Percentiles rank a stretch among this genome's conserved stretches.
These are phyloP conservation scores for Centella asiatica DNA, from an alignment of 129 eudicot species.

Conservation along the genomic window DNA sequence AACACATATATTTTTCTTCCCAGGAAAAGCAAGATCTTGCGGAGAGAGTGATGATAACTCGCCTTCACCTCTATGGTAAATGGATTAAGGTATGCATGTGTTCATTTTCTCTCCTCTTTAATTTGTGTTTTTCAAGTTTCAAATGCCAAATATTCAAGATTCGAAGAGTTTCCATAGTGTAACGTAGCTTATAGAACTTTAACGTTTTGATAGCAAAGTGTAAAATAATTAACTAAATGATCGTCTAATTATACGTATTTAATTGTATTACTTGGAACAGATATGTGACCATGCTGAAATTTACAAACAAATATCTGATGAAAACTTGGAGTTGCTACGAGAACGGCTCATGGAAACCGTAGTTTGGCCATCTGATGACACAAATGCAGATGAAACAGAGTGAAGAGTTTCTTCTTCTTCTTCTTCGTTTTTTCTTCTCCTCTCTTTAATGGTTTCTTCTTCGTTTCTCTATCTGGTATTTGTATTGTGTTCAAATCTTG, in stretches of 20 bases:
- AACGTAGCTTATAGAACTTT: too few species aligned
- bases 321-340: conserved; percentile 68
- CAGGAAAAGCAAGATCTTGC: conserved; percentile 82
- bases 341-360: conserved; percentile 71
- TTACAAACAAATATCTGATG: conserved; percentile 56
- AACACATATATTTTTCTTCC: neutral
- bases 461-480: too few species aligned
- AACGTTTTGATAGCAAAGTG: too few species aligned
- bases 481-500: too few species aligned
- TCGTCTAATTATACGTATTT: neutral
- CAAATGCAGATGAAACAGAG: conserved; percentile 29
- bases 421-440: too few species aligned
- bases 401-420: too few species aligned
- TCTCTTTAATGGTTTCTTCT: too few species aligned
- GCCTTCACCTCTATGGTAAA: conserved; percentile 71
- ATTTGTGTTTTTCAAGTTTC: too few species aligned
- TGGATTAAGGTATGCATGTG: conserved; percentile 63
- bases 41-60: conserved; percentile 79
- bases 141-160: too few species aligned
- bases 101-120: too few species aligned
- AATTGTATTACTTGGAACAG: conserved; percentile 12
- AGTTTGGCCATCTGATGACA: conserved; percentile 70
- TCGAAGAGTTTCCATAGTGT: too few species aligned
- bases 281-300: conserved; percentile 61
- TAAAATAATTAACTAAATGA: too few species aligned